Base-by-base conservation (phyloP, 2,329 filamentous ascomycete species). In the Ascochyta clinopodiicola region DNA sequence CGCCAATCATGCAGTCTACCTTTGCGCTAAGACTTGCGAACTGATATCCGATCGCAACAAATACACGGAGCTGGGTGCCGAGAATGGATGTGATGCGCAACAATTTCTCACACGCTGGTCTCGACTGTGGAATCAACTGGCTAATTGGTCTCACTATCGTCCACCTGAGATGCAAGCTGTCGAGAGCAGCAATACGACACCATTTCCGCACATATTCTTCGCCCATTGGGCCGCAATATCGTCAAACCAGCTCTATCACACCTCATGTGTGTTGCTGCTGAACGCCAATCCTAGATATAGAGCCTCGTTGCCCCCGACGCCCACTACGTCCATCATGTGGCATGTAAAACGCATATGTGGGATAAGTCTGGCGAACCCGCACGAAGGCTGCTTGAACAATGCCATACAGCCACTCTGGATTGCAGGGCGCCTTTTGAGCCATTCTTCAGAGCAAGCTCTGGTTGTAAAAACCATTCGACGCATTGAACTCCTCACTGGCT, bases 341-440 rank as follows among this genome's bases (percentile, higher is more conserved):
- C 84, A 86, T 60, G 83, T 82, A 1, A 79, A 80, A 52, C 77
- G 79, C 13, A 79, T 86, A 29, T 84, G 82, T 52, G 83, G 82
- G 2, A 86, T 86, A 21, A 84, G 83, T 0, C 62, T 82, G 12
- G 79, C 82, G 2, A 86, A 86, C 53, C 79, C 79, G 4, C 82
- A 86, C 52, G 77, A 81, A 10, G 84, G 83, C 2, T 84, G 81
- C 57, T 63, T 84, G 31, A 86, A 83, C 57, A 86, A 86, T 62
- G 81, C 82, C 3, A 82, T 85, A 4, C 83, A 86, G 57, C 83
- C 83, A 1, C 72, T 86, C 0, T 85, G 81, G 79, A 76, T 86
- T 12, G 84, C 84, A 0, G 84, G 82, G 0, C 76, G 79, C 32
- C 68, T 84, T 0, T 75, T 86, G 37, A 85, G 80, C 49, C 83